phyloP scores from a whole-genome alignment of 2,329 filamentous ascomycete species.

The Aspergillus vadensis region DNA sequence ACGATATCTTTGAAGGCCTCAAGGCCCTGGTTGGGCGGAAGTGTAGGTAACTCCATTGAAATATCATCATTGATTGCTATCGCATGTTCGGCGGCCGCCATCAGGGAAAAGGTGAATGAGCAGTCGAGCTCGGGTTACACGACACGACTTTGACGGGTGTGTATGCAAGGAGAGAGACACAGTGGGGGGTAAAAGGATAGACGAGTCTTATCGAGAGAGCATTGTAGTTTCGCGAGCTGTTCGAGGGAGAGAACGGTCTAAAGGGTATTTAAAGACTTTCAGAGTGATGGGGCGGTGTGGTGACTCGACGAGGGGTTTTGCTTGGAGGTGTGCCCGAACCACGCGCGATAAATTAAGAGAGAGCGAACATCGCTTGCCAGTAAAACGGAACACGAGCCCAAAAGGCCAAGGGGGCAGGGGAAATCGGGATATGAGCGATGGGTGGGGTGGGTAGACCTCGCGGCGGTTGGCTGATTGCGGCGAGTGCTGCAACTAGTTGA shows the following conservation, averaged over 20 bases:
- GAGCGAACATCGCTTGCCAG: conserved; percentile 24
- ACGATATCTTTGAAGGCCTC: conserved; percentile 83
- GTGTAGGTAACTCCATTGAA: conserved; percentile 43
- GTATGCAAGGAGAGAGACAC: conserved; percentile 9
- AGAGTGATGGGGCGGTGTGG: conserved; percentile 25
- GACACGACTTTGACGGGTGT: neutral
- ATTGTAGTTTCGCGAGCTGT: conserved; percentile 28
- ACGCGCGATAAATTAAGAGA: conserved; percentile 20
- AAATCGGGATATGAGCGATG: conserved; percentile 10
- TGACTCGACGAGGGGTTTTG: conserved; percentile 22
- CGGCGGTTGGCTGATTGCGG: conserved; percentile 17
- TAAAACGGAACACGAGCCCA: conserved; percentile 13
- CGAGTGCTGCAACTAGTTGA: conserved; percentile 16
- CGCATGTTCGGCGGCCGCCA: conserved; percentile 43
- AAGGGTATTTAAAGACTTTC: conserved; percentile 15
- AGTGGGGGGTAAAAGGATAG: neutral
- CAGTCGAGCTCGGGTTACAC: conserved; percentile 1
- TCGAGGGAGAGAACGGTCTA: conserved; percentile 2
- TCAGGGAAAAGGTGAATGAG: conserved; percentile 26
- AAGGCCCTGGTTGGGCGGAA: conserved; percentile 51
- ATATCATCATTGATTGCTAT: conserved; percentile 42
- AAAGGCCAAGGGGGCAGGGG: conserved; percentile 19
- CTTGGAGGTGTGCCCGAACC: conserved; percentile 19
- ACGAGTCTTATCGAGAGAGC: conserved; percentile 27
- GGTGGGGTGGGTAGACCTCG: conserved; percentile 14